Conservation (phyloP, 768 basidiomycete genomes). For the Filobasidium wieringae region DNA sequence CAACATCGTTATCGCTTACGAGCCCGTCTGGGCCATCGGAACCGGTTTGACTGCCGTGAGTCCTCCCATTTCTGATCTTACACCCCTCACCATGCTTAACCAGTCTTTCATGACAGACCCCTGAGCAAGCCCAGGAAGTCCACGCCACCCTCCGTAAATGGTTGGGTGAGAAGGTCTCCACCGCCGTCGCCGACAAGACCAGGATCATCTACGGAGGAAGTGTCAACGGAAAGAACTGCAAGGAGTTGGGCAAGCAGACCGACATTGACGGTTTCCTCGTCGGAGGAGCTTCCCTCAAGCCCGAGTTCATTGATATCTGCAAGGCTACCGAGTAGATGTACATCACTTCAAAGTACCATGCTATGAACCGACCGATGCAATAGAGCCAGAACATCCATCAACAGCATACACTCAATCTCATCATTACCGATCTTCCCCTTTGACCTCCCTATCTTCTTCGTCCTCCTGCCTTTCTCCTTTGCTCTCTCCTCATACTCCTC, state of each 20-base stretch:
- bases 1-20: slow-evolving; percentile 77
- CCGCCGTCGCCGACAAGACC: slow-evolving; percentile 56
- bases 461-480: too few relatives aligned
- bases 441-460: too few relatives aligned
- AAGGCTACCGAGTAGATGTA: slow-evolving; percentile 41
- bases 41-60: neutral
- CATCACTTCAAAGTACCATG: too few relatives aligned
- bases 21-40: slow-evolving; percentile 83
- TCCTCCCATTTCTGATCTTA: neutral
- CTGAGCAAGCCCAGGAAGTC: slow-evolving; percentile 72
- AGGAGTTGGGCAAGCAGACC: slow-evolving; percentile 61
- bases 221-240: slow-evolving; percentile 76
- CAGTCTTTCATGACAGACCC: neutral
- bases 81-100: neutral
- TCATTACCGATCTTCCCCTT: too few relatives aligned
- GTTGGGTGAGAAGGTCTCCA: slow-evolving; percentile 54
- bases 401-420: too few relatives aligned
- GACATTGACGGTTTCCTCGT: slow-evolving; percentile 98
- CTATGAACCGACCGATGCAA: too few relatives aligned
- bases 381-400: too few relatives aligned
- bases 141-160: slow-evolving; percentile 72
- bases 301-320: slow-evolving; percentile 87
- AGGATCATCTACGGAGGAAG: slow-evolving; percentile 94
- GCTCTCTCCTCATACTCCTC: too few relatives aligned
- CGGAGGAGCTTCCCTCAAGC: slow-evolving; percentile 93